These are phyloP conservation scores for Nothomitra cinnamomea DNA, from an alignment of 2,329 filamentous ascomycete species.

Conservation along the genomic window DNA sequence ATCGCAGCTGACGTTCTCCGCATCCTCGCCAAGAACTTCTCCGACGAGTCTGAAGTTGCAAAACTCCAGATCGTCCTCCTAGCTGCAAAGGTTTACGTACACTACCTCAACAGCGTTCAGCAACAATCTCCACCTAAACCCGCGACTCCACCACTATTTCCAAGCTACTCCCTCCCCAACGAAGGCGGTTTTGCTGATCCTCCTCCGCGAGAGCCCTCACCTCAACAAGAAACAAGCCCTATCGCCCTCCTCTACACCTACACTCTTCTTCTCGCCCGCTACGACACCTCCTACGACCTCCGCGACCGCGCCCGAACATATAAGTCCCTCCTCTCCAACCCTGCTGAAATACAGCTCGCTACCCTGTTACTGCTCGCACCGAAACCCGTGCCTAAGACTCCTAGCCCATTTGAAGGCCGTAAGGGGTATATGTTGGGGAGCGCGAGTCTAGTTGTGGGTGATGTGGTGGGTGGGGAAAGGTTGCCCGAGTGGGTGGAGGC, in stretches of 20 bases:
- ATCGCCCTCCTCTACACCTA: constrained; percentile 73
- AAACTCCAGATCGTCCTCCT: constrained; percentile 85
- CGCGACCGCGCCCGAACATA: constrained; percentile 83
- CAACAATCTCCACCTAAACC: neutral
- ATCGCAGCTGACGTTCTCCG: constrained; percentile 86
- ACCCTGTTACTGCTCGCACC: constrained; percentile 81
- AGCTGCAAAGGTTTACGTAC: constrained; percentile 91
- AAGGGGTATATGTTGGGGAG: constrained; percentile 68
- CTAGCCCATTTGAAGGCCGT: constrained; percentile 72
- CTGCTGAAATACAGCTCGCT: constrained; percentile 62
- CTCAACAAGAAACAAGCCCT: constrained; percentile 35
- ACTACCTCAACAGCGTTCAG: constrained; percentile 50
- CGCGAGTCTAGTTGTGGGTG: constrained; percentile 67
- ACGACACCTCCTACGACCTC: constrained; percentile 88
- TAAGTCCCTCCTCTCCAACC: constrained; percentile 62
- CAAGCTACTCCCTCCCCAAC: constrained; percentile 17
- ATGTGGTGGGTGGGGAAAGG: constrained; percentile 61
- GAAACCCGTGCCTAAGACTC: constrained; percentile 81
- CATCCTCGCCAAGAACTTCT: constrained; percentile 72
- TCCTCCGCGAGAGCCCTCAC: constrained; percentile 11
- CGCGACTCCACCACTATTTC: neutral
- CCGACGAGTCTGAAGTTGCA: constrained; percentile 65
- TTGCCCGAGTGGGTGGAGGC: constrained; percentile 73
- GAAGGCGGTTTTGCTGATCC: constrained; percentile 8
- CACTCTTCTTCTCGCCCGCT: constrained; percentile 66